Evolutionary conservation across 2,329 filamentous ascomycete genomes (phyloP).

Genomic region (Paramyrothecium roridum): DNA sequence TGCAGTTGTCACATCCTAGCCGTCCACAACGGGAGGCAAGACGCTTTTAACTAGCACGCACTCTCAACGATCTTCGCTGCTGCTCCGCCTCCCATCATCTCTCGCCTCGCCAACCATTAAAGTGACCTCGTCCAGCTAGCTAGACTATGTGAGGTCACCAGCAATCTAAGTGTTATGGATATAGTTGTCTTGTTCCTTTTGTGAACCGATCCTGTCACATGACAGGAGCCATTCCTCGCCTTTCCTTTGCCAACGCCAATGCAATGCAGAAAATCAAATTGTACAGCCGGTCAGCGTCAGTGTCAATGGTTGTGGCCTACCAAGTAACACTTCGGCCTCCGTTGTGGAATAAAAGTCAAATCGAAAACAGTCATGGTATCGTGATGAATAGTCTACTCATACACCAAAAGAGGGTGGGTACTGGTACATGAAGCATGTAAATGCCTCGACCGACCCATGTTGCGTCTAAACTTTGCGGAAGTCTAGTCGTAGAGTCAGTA

Average conservation of each 20-base stretch:
- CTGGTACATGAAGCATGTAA: conserved; percentile 10
- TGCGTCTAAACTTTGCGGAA: conserved; percentile 53
- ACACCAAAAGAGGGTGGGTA: conserved; percentile 24
- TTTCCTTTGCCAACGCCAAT: conserved; percentile 49
- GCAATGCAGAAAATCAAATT: conserved; percentile 46
- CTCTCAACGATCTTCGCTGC: neutral
- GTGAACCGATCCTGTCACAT: conserved; percentile 25
- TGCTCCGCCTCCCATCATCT: neutral
- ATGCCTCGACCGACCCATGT: conserved; percentile 7
- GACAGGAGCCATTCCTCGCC: conserved; percentile 21
- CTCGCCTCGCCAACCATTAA: neutral
- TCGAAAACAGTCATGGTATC: conserved; percentile 42
- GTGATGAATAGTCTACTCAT: conserved; percentile 41
- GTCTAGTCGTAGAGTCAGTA: conserved; percentile 32
- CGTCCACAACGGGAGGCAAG: too few relatives aligned
- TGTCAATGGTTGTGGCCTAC: conserved; percentile 3
- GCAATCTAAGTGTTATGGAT: conserved; percentile 40
- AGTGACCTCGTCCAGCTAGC: neutral
- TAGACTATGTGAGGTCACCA: conserved; percentile 16
- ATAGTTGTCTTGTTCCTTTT: conserved; percentile 34
- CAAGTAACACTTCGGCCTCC: neutral
- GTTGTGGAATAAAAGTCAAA: conserved; percentile 10
- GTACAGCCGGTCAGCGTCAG: neutral
- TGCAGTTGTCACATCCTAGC: too few relatives aligned
- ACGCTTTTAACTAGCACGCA: neutral